Evolutionary conservation across 108 stramenopile genomes (phyloP), one percentile per base, ranked within the genome.

Genomic region (Epipyxis sp.): DNA sequence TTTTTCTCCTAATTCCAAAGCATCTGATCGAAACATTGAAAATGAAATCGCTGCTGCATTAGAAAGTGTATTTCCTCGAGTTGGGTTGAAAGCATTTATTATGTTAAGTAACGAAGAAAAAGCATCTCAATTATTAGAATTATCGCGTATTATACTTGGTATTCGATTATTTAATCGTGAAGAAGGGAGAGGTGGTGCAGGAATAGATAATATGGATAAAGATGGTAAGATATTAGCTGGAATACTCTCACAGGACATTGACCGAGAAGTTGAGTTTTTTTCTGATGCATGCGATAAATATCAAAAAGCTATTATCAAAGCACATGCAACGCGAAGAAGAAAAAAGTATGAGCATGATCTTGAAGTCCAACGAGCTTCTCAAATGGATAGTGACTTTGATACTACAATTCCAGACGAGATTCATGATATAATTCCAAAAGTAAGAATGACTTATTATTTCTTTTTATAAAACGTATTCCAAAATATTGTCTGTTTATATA

Each of bases 151-250:
- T 69, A 85, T 89, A 16, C 37, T 78, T 13, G 89, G 89, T 44
- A 90, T 90, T 44, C 88, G 89, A 10, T 82, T 90, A 40, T 90
- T 86, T 76, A 88, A 90, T 59, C 83, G 85, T 59, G 62, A 84
- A 44, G 42, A 72, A 40, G 88, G 87, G 30, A 86, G 86, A 59
- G 87, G 85, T 16, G 88, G 87, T 30, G 84, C 86, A 1, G 84
- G 84, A 43, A 42, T 90, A 1, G 45, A 82, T 1, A 42, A 83
- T 42, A 44, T 84, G 16, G 85, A 87, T 34, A 45, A 80, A 35
- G 82, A 82, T 10, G 65, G 57, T 1, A 69, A n/a, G 27, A 42
- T 76, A 1, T 6, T 82, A 69, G 85, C 81, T 0, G 1, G 1
- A 0, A 39, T 76, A 2, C 44, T 85, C 25, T 41, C 68, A 37